Base-by-base conservation (phyloP, 2,329 filamentous ascomycete species). In the Dactylonectria estremocensis region DNA sequence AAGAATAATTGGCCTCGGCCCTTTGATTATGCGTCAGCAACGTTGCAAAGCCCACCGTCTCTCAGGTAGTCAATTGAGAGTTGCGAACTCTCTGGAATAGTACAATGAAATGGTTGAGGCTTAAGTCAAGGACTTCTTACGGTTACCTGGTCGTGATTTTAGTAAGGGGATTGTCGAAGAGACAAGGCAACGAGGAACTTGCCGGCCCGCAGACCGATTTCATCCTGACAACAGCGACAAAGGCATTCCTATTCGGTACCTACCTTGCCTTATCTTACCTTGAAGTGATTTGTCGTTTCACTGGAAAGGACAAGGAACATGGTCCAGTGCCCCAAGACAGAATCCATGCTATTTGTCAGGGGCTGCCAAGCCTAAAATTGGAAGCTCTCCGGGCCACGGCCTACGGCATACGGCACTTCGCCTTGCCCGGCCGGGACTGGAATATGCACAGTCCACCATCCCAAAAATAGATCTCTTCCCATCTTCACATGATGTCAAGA, bases 401-500 rank as follows among this genome's bases (percentile, higher is more conserved):
- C n/a, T n/a, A n/a, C n/a, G n/a, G n/a, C n/a, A n/a, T n/a, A n/a
- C n/a, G 28, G 31, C 40, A 35, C 40, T 48, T 53, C 33, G 24
- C 7, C 24, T 18, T 14, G n/a, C 37, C 45, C 22, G 43, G 22
- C 45, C n/a, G 24, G n/a, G 35, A n/a, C 58, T 16, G 46, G 22
- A 50, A 45, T 46, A 18, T 22, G 48, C 61, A 54, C 48, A 18
- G 61, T 50, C 48, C 48, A 50, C 22, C 16, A 46, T 20, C 11
- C 55, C 55, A 16, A 55, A 31, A 49, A 59, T 54, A 49, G 43
- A 20, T 37, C 45, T 11, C 50, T 28, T 13, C 4, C 22, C 18
- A 33, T 35, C 46, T 8, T 46, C 54, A 37, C 56, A 54, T 63
- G 54, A 64, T 64, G 61, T 64, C 48, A 59, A 60, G n/a, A 50